A percentile compares a stretch with the other conserved stretches of the same genome.
Evolutionary conservation across 1,284 basidiomycete species (phyloP).

Genomic region (Cutaneotrichosporon dermatis): DNA sequence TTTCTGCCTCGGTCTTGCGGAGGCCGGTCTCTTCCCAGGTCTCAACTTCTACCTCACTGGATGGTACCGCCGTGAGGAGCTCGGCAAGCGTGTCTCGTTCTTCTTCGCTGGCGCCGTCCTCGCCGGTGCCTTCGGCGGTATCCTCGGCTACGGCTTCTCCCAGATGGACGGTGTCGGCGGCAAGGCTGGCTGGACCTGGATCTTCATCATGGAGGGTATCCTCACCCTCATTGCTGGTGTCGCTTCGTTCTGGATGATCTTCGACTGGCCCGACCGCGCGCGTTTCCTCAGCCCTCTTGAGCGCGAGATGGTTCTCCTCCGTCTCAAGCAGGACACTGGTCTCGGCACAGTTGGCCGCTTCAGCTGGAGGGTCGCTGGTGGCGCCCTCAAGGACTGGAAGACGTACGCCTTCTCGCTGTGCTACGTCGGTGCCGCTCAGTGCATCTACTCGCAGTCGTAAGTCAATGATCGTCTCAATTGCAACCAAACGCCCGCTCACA

Average conservation of each 20-base stretch:
- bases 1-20: slow-evolving; percentile 47
- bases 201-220: slow-evolving; percentile 52
- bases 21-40: slow-evolving; percentile 46
- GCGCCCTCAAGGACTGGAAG: slow-evolving; percentile 45
- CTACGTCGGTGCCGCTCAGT: slow-evolving; percentile 48
- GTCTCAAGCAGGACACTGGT: slow-evolving; percentile 47
- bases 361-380: slow-evolving; percentile 14
- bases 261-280: slow-evolving; percentile 51
- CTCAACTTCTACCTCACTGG: slow-evolving; percentile 49
- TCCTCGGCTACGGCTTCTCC: slow-evolving; percentile 39
- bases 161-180: slow-evolving; percentile 46
- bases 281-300: slow-evolving; percentile 48
- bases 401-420: slow-evolving; percentile 41
- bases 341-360: slow-evolving; percentile 43
- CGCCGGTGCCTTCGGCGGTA: slow-evolving; percentile 49
- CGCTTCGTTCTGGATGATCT: slow-evolving; percentile 45
- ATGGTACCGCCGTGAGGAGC: slow-evolving; percentile 50
- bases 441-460: slow-evolving; percentile 45
- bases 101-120: slow-evolving; percentile 52
- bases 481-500: not conserved
- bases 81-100: slow-evolving; percentile 46
- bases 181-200: slow-evolving; percentile 50
- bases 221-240: slow-evolving; percentile 45
- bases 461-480: no score
- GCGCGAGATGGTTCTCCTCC: slow-evolving; percentile 41